These are phyloP conservation scores for Moricandia moricandioides DNA, from an alignment of 345 rosid species.

Conservation along the genomic window DNA sequence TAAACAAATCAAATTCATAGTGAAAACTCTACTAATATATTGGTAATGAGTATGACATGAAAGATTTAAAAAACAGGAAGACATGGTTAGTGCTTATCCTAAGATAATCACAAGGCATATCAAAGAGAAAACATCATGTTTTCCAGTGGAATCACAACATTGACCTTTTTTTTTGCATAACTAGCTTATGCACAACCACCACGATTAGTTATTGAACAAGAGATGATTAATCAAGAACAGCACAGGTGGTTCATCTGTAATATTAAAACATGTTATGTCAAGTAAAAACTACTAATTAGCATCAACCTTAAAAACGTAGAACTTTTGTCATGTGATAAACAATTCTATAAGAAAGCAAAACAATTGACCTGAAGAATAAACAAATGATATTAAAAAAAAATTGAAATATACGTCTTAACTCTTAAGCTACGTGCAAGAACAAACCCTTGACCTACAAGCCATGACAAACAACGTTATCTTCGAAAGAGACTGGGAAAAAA, in stretches of 20 bases:
- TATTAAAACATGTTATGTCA: neutral
- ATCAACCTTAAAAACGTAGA: neutral
- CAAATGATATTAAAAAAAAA: neutral
- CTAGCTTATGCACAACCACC: neutral
- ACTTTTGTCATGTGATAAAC: neutral
- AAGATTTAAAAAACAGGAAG: constrained; percentile 19
- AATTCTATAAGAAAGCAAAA: neutral
- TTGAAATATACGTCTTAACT: neutral
- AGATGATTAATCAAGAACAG: neutral
- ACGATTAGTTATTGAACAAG: neutral
- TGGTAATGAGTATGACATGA: constrained; percentile 5
- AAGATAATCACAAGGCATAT: constrained; percentile 3
- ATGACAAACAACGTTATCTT: neutral
- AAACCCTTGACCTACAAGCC: too few species aligned
- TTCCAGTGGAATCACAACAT: neutral
- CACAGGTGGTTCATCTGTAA: neutral
- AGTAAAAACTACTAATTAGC: neutral
- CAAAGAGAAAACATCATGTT: neutral
- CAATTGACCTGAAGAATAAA: neutral
- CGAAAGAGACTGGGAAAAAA: neutral
- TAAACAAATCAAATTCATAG: constrained; percentile 13
- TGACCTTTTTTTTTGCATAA: neutral
- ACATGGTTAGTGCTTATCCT: constrained; percentile 10
- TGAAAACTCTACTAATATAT: neutral
- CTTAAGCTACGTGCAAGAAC: neutral